phyloP scores from a whole-genome alignment of 2,329 filamentous ascomycete species.

The Bipolaris cookei region DNA sequence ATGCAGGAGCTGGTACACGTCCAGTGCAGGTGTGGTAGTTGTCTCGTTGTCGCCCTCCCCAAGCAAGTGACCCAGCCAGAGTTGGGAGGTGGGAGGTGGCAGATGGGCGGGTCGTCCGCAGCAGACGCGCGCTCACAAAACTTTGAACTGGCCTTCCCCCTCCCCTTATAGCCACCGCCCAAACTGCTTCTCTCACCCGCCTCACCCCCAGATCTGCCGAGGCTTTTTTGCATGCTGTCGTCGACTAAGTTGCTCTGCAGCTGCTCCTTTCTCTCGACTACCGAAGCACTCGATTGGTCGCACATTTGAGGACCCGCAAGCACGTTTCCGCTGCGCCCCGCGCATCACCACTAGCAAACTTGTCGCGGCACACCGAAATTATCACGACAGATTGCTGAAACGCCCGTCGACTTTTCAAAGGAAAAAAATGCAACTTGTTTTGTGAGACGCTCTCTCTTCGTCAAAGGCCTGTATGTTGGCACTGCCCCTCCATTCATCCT shows the following conservation, averaged over 20 bases:
- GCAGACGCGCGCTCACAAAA: slow-evolving; percentile 25
- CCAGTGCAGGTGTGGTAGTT: slow-evolving; percentile 1
- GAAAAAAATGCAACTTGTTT: slow-evolving; percentile 35
- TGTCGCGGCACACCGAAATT: slow-evolving; percentile 31
- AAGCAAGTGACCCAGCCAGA: slow-evolving; percentile 15
- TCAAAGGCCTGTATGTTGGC: slow-evolving; percentile 41
- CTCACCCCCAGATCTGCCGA: slow-evolving; percentile 17
- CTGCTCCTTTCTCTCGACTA: slow-evolving; percentile 22
- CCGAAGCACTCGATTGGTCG: slow-evolving; percentile 25
- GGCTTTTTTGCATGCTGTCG: slow-evolving; percentile 18
- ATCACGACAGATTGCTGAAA: slow-evolving; percentile 21
- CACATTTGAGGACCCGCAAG: slow-evolving; percentile 25
- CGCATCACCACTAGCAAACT: slow-evolving; percentile 46
- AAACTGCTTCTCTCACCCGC: slow-evolving; percentile 2
- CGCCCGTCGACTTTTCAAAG: slow-evolving; percentile 8
- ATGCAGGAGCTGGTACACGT: slow-evolving; percentile 3
- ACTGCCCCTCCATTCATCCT: slow-evolving; percentile 27
- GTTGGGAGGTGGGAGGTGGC: slow-evolving; percentile 14
- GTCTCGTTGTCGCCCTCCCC: slow-evolving; percentile 7
- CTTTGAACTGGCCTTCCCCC: slow-evolving; percentile 14
- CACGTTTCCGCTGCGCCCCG: slow-evolving; percentile 33
- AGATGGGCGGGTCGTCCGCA: slow-evolving; percentile 12
- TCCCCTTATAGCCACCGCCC: slow-evolving; percentile 11
- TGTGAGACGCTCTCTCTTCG: slow-evolving; percentile 42
- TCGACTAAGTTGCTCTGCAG: slow-evolving; percentile 36